Evolutionary conservation across 495 filamentous ascomycete genomes (phyloP), one percentile per base, ranked within the genome.

Genomic region (Tuber melanosporum): DNA sequence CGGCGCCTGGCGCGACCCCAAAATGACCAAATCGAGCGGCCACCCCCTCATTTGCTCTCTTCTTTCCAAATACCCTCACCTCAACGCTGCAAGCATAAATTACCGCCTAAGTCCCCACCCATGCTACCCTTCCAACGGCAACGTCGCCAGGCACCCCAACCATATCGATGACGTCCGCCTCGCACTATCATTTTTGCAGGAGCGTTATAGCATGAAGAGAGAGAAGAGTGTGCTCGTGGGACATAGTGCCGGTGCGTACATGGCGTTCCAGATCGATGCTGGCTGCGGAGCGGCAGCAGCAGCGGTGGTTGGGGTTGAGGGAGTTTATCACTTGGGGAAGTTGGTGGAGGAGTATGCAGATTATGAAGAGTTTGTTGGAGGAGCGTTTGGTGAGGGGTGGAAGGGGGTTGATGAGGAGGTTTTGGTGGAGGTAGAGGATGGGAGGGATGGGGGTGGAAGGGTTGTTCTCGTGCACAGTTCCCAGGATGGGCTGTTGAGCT

Each of bases 1-100:
- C 80, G 94, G 94, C 81, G 94, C 92, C 81, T 97, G 92, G 92
- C 89, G 92, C 75, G 94, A 96, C 81, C 93, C 93, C 70, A 83
- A 83, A 71, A 84, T 90, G 32, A 88, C 86, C 73, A 84, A 88
- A n/a, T 76, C 85, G 10, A 85, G 85, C n/a, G 89, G 91, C 76
- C 78, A 83, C 42, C 84, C 86, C 9, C 85, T 87, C 20, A 83
- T 88, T 62, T 79, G 84, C 17, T 84, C 85, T 74, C 86, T 91
- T 36, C 83, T 86, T 74, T 74, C 82, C 52, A 81, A 82, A 42
- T 80, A 79, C 7, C 75, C 66, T 1, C 78, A 75, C 71, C 41
- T 80, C 3, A 92, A 88, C 71, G 87, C 93, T 78, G 91, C 91
- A 47, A 92, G 91, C 5, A 85, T 97, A 74, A 90, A 92, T 78